These are phyloP conservation scores for Physcia stellaris DNA, from an alignment of 495 filamentous ascomycete species.

Conservation along the genomic window DNA sequence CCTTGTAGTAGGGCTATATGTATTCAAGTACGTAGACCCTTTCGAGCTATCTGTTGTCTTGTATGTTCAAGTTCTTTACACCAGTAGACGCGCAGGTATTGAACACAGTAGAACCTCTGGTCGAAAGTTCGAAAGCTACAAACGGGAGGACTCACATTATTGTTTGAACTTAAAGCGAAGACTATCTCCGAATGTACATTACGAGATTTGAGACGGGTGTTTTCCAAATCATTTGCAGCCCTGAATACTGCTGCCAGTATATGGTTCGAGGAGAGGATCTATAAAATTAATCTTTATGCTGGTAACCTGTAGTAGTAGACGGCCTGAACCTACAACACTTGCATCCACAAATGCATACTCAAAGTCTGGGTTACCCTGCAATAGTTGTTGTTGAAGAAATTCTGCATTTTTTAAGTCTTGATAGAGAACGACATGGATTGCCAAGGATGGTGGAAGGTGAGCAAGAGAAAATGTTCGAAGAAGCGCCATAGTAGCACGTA, in stretches of 20 bases:
- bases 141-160: constrained; percentile 49
- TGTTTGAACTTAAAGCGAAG: constrained; percentile 64
- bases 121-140: constrained; percentile 1
- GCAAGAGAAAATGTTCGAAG: too few relatives aligned
- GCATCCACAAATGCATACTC: constrained; percentile 94
- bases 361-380: constrained; percentile 66
- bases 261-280: constrained; percentile 58
- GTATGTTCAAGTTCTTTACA: too few relatives aligned
- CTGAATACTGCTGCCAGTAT: constrained; percentile 64
- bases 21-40: constrained; percentile 8
- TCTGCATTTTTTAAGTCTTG: constrained; percentile 59
- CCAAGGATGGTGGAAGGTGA: constrained; percentile 50
- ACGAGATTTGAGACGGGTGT: constrained; percentile 52
- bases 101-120: too few relatives aligned
- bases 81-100: too few relatives aligned
- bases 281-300: constrained; percentile 3
- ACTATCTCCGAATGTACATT: constrained; percentile 95
- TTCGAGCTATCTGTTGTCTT: too few relatives aligned
- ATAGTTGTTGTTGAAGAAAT: constrained; percentile 65
- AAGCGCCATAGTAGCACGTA: too few relatives aligned
- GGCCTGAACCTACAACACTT: constrained; percentile 40
- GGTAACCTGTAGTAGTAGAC: not conserved
- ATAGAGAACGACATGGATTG: constrained; percentile 61
- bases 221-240: constrained; percentile 53
- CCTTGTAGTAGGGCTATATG: not conserved